Base-by-base conservation (phyloP, 169 alveolate species). In the Ichthyophthirius multifiliis region DNA sequence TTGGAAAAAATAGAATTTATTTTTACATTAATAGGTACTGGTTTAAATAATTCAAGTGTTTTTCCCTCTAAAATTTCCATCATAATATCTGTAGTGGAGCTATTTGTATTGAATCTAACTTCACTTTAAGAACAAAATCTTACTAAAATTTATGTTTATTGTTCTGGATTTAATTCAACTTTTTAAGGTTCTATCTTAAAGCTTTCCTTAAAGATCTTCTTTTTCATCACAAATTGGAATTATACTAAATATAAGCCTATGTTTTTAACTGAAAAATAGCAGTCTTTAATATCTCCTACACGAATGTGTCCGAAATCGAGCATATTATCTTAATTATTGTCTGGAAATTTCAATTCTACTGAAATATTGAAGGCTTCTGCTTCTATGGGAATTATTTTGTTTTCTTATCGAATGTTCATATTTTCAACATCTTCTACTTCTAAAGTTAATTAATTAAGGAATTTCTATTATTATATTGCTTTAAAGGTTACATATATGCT, bases 281-380 rank as follows among this genome's bases (percentile, higher is more conserved):
- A 85, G 83, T 94, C 96, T 73, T 94, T 95, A 45, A 94, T 92
- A 30, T 95, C 98, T 32, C 97, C 96, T 12, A 96, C 99, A 81
- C 96, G 94, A 12, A 97, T 97, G 63, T 92, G 93, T 4, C 96
- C 98, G 74, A 96, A 94, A 81, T 97, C 98, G 43, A 97, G 75
- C 30, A 91, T 86, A 34, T 85, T 83, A 16, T 92, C 93, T 67
- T 90, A 93, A 55, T 92, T 88, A 13, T 39, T 39, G n/a, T 44
- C 76, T 47, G 95, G 95, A 77, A 92, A 88, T 41, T 88, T 94
- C 32, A 95, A 85, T 18, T 93, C 97, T 5, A 95, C 97, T 41
- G 93, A 89, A 13, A 97, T 95, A 81, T 90, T 89, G 77, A 95
- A 97, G 6, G 98, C 97, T 76, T 97, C 98, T n/a, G 98, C 98